These are phyloP conservation scores for Hemileccinum rubropunctum DNA, from an alignment of 768 basidiomycete species.

Conservation along the genomic window DNA sequence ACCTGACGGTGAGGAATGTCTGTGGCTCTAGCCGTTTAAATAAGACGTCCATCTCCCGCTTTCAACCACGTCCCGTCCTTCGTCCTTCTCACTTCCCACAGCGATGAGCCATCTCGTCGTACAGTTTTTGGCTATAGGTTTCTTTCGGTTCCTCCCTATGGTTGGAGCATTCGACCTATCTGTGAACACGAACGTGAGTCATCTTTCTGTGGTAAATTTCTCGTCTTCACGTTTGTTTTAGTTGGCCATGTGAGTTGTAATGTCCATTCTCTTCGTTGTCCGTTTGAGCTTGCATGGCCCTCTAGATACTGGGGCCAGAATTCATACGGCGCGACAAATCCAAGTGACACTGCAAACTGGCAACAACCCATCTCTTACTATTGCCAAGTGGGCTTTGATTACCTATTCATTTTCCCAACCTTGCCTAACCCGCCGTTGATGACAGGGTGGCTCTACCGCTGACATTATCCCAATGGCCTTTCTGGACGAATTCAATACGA, in stretches of 20 bases:
- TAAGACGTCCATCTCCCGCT: neutral
- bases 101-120: neutral
- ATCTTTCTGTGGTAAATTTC: neutral
- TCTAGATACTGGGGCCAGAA: slow-evolving; percentile 38
- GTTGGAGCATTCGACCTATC: slow-evolving; percentile 15
- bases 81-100: neutral
- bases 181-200: slow-evolving; percentile 22
- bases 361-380: slow-evolving; percentile 35
- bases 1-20: neutral
- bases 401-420: neutral
- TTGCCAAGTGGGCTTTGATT: slow-evolving; percentile 21
- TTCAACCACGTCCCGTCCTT: neutral
- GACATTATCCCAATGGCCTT: slow-evolving; percentile 63
- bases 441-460: slow-evolving; percentile 47
- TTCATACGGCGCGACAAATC: slow-evolving; percentile 35
- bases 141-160: neutral
- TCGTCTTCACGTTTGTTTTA: slow-evolving; percentile 3
- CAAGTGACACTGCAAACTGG: slow-evolving; percentile 27
- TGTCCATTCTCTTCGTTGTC: neutral
- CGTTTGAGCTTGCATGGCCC: neutral
- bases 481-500: slow-evolving; percentile 54
- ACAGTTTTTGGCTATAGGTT: neutral
- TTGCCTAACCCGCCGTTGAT: neutral
- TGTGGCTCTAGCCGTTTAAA: neutral
- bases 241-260: slow-evolving; percentile 17